Evolutionary conservation across 371 early-diverging fungal species (phyloP), one percentile per base, ranked within the genome.

Genomic region (Vairimorpha apis): DNA sequence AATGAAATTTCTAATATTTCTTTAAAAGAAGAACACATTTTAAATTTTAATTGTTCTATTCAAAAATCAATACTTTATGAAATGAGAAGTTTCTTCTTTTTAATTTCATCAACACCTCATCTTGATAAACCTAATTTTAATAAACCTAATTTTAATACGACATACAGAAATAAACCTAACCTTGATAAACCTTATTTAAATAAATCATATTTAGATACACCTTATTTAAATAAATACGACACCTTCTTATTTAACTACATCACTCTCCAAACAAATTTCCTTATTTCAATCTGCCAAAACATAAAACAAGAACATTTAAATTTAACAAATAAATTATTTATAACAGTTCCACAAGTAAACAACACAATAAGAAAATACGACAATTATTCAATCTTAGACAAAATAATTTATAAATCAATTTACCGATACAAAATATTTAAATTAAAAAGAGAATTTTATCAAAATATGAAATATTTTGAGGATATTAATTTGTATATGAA

Each of bases 341-440:
- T 71, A 25, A 63, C 53, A 51, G 65, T 71, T 33, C 72, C 72
- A 4, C 72, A 71, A 56, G 33, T 71, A 16, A 49, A 47, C 4
- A 49, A 64, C 23, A 41, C 53, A 23, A 49, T 62, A n/a, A 71
- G 51, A 49, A 71, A 64, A 43, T 64, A 55, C 32, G 47, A 64
- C n/a, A 64, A 53, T 43, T 71, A 71, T 30, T 49, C 45, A 18
- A 38, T 71, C 25, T 23, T 71, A 23, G 63, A 71, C 37, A 64
- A 32, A 51, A 41, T 45, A 51, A 41, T 37, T 18, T 63, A 32
- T 41, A 30, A 56, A 43, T 13, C 55, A 13, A 29, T 3, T 16
- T 71, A 64, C 29, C 1, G 38, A 7, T 55, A 14, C 16, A 71
- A 64, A 64, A 64, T 64, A 23, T 23, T 12, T 12, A n/a, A 37